Conservation (phyloP, 2,329 filamentous ascomycete genomes). For the Colletotrichum sp. region DNA sequence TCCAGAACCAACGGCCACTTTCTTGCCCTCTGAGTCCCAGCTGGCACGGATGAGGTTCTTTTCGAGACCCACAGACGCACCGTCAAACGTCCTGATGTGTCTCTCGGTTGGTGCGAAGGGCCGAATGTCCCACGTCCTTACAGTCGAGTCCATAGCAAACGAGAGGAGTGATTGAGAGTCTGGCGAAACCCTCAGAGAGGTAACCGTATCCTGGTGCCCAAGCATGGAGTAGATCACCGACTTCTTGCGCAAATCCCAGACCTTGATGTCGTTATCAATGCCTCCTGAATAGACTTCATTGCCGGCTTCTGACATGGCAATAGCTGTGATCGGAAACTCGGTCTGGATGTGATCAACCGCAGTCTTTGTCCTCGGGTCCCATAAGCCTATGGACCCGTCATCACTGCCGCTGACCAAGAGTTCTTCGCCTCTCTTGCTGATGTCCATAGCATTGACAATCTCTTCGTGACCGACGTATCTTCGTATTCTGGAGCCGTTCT, state of each 20-base stretch:
- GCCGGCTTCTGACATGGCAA: constrained; percentile 90
- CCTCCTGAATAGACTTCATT: constrained; percentile 95
- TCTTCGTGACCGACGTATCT: constrained; percentile 93
- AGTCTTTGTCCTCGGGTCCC: constrained; percentile 92
- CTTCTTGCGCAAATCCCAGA: constrained; percentile 96
- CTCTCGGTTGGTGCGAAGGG: constrained; percentile 91
- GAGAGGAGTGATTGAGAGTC: constrained; percentile 91
- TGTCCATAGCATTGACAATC: constrained; percentile 90
- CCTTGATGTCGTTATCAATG: constrained; percentile 96
- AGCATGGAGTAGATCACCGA: constrained; percentile 84
- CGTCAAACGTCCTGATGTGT: constrained; percentile 87
- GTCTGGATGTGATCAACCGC: constrained; percentile 89
- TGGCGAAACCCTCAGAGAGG: constrained; percentile 88
- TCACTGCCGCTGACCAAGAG: constrained; percentile 90
- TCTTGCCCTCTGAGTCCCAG: constrained; percentile 87
- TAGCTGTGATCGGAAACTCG: constrained; percentile 88
- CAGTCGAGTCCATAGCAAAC: constrained; percentile 92
- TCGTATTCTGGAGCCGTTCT: constrained; percentile 89
- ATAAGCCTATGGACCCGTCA: constrained; percentile 92
- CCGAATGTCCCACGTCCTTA: constrained; percentile 93
- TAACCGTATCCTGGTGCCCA: constrained; percentile 91
- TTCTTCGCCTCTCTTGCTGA: constrained; percentile 89
- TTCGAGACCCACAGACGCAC: constrained; percentile 85
- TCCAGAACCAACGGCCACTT: constrained; percentile 86
- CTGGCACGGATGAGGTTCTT: constrained; percentile 90